These are phyloP conservation scores for Thymus mandschuricus DNA, from an alignment of 257 asterid genomes.

Conservation along the genomic window DNA sequence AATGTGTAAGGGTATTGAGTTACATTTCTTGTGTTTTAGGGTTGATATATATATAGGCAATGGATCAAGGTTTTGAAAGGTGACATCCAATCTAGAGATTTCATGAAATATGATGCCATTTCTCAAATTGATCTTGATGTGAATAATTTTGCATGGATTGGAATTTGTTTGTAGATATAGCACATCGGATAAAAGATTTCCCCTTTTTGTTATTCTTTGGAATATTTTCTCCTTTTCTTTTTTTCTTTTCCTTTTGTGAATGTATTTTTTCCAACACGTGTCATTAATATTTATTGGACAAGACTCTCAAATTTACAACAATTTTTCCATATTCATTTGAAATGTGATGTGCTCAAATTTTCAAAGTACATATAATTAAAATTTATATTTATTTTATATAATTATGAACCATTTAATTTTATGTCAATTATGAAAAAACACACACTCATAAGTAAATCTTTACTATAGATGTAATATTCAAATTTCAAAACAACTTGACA, in stretches of 20 bases:
- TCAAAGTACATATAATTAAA: too few species aligned
- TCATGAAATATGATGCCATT: slow-evolving; percentile 26
- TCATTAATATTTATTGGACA: neutral
- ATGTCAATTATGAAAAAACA: neutral
- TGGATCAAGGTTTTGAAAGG: neutral
- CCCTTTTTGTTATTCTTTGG: slow-evolving; percentile 39
- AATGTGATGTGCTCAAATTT: neutral
- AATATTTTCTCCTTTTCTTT: slow-evolving; percentile 9
- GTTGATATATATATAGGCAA: slow-evolving; percentile 30
- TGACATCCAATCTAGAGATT: slow-evolving; percentile 29
- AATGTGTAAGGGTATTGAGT: neutral
- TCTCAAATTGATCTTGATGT: neutral
- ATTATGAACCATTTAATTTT: too few species aligned
- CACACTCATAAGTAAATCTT: neutral
- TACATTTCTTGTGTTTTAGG: neutral
- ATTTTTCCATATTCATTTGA: neutral
- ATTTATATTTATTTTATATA: too few species aligned
- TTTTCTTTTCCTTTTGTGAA: neutral
- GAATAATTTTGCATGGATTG: slow-evolving; percentile 29
- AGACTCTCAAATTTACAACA: neutral
- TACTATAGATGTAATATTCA: neutral
- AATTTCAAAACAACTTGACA: slow-evolving; percentile 2
- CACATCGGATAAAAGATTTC: slow-evolving; percentile 17
- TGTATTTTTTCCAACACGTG: neutral
- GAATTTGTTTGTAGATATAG: slow-evolving; percentile 19